Percentiles rank a stretch among this genome's conserved stretches.
phyloP scores from a whole-genome alignment of 2,329 filamentous ascomycete species.

The Periconia macrospinosa region DNA sequence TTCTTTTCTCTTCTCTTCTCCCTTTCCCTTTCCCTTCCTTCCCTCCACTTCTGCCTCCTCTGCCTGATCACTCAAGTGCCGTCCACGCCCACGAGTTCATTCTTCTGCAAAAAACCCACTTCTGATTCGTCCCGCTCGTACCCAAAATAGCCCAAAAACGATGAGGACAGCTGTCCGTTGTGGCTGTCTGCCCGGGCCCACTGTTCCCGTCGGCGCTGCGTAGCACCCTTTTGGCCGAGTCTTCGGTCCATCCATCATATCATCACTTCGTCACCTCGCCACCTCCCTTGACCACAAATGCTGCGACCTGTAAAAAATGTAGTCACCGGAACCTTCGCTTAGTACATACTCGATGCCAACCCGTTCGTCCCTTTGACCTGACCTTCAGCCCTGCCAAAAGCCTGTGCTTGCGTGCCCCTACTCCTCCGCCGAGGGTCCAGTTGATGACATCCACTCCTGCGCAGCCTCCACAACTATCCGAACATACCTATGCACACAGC shows the following conservation, averaged over 20 bases:
- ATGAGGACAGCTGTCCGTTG: not conserved
- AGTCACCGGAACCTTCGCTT: not conserved
- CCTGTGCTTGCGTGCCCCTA: not conserved
- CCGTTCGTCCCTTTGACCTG: not conserved
- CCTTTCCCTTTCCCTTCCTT: too few relatives aligned
- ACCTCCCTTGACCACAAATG: conserved; percentile 5
- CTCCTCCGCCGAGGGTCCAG: too few relatives aligned
- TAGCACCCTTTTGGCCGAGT: not conserved
- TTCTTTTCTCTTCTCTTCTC: too few relatives aligned
- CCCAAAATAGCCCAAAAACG: not conserved
- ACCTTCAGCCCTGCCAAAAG: not conserved
- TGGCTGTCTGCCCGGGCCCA: too few relatives aligned
- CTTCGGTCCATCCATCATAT: not conserved
- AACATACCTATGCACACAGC: too few relatives aligned
- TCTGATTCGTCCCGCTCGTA: not conserved
- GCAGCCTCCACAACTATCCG: too few relatives aligned
- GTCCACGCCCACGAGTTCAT: too few relatives aligned
- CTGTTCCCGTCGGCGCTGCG: too few relatives aligned
- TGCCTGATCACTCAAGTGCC: too few relatives aligned
- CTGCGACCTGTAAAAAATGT: not conserved
- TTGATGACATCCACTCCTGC: too few relatives aligned
- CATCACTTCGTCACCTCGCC: not conserved
- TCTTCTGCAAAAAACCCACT: not conserved
- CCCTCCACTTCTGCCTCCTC: too few relatives aligned
- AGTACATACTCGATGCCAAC: too few relatives aligned